Percentiles rank a stretch among this genome's conserved stretches.
These are phyloP conservation scores for Cladosporium cucumerinum DNA, from an alignment of 2,329 filamentous ascomycete genomes.

Conservation along the genomic window DNA sequence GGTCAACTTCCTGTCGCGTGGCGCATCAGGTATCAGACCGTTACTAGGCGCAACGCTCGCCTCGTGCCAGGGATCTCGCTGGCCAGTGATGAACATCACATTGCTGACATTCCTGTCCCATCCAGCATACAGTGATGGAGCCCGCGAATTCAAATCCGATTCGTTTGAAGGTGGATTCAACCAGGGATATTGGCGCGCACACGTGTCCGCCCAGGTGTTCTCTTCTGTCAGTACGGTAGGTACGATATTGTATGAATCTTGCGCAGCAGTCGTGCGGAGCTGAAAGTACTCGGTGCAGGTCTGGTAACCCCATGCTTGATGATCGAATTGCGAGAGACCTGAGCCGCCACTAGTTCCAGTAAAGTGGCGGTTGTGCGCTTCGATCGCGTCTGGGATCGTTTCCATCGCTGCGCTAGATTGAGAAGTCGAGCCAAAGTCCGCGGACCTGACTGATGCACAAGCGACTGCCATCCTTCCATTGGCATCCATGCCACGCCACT, in stretches of 20 bases:
- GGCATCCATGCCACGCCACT: constrained; percentile 23
- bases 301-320: constrained; percentile 23
- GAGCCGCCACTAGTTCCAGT: not conserved
- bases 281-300: constrained; percentile 24
- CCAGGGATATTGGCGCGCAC: constrained; percentile 19
- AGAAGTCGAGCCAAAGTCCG: not conserved
- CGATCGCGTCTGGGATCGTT: constrained; percentile 20
- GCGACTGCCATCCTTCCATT: not conserved
- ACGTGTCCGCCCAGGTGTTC: constrained; percentile 16
- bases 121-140: constrained; percentile 21
- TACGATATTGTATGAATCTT: constrained; percentile 22
- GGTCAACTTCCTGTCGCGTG: constrained; percentile 17
- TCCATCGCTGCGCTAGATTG: not conserved
- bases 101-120: constrained; percentile 24
- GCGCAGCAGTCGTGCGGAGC: constrained; percentile 21
- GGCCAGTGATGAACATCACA: constrained; percentile 23
- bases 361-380: constrained; percentile 21
- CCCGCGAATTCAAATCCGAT: constrained; percentile 14
- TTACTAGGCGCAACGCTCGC: constrained; percentile 19
- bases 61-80: constrained; percentile 24
- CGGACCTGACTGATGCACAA: not conserved
- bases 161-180: constrained; percentile 8
- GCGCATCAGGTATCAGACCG: constrained; percentile 7
- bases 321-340: constrained; percentile 5
- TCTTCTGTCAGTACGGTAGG: constrained; percentile 18